Percentiles rank a stretch among this genome's conserved stretches.
Conservation (phyloP, 2,329 filamentous ascomycete species). For the Diaporthe batatas region DNA sequence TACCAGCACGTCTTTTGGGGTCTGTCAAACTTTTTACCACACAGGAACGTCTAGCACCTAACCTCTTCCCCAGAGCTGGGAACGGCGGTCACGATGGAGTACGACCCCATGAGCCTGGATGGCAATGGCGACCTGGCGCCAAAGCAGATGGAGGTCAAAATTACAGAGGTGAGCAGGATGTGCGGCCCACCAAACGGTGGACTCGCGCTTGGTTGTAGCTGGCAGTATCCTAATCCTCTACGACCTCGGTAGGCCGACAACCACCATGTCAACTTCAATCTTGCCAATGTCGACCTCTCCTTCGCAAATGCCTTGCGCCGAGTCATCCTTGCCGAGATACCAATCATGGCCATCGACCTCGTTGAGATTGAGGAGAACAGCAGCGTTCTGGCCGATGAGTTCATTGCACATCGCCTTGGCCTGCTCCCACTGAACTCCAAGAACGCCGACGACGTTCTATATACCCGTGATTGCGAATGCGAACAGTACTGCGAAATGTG, state of each 20-base stretch:
- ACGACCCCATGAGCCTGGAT: conserved; percentile 72
- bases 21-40: background rate
- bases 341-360: conserved; percentile 93
- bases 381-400: conserved; percentile 96
- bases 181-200: conserved; percentile 3
- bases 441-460: conserved; percentile 84
- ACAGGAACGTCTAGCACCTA: background rate
- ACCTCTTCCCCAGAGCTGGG: background rate
- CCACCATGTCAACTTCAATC: conserved; percentile 89
- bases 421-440: conserved; percentile 89
- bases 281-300: conserved; percentile 88
- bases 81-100: conserved; percentile 61
- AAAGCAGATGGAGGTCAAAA: conserved; percentile 60
- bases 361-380: conserved; percentile 95
- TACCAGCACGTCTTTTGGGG: background rate
- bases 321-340: conserved; percentile 92
- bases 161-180: conserved; percentile 65
- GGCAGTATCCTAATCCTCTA: conserved; percentile 44
- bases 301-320: conserved; percentile 95
- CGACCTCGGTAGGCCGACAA: conserved; percentile 73
- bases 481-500: conserved; percentile 95
- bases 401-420: conserved; percentile 91
- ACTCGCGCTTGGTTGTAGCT: background rate
- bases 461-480: conserved; percentile 96
- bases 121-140: conserved; percentile 56